phyloP scores from a whole-genome alignment of 108 stramenopile genomes.

The Aureococcus anophagefferens region DNA sequence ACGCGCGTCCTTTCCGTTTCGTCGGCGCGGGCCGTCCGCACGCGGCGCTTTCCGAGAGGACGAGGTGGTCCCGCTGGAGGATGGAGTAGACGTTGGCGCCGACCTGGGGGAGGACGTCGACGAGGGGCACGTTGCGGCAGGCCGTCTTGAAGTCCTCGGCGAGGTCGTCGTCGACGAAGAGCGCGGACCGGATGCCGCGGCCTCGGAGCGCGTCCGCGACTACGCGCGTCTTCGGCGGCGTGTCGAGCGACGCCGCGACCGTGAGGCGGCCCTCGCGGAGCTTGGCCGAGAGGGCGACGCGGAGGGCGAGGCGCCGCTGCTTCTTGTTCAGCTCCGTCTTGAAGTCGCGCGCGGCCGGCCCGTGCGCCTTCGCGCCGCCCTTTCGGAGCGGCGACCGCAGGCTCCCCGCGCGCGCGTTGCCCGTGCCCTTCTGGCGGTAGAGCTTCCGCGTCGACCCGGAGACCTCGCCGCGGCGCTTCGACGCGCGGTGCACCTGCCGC shows the following conservation, averaged over 20 bases:
- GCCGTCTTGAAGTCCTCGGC: neutral
- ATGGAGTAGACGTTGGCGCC: neutral
- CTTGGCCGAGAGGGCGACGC: neutral
- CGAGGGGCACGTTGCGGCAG: neutral
- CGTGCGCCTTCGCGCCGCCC: neutral
- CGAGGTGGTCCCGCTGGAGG: neutral
- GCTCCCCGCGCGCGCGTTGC: neutral
- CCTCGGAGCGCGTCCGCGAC: neutral
- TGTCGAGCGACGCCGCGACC: neutral
- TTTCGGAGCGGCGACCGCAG: neutral
- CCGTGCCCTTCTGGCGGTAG: neutral
- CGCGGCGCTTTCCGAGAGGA: neutral
- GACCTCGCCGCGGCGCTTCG: neutral
- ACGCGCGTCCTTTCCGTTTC: too few relatives aligned
- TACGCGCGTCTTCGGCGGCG: neutral
- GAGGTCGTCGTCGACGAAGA: neutral
- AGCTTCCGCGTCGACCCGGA: neutral
- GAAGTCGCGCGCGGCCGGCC: neutral
- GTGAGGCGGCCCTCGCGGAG: neutral
- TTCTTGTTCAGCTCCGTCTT: neutral
- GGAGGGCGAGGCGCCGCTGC: neutral
- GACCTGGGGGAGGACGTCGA: neutral
- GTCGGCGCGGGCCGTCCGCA: too few relatives aligned
- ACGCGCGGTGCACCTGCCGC: neutral
- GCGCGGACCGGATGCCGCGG: neutral